Evolutionary conservation across 306 rosid genomes (phyloP), one percentile per base, ranked within the genome.

Genomic region (Phaseolus lunatus): DNA sequence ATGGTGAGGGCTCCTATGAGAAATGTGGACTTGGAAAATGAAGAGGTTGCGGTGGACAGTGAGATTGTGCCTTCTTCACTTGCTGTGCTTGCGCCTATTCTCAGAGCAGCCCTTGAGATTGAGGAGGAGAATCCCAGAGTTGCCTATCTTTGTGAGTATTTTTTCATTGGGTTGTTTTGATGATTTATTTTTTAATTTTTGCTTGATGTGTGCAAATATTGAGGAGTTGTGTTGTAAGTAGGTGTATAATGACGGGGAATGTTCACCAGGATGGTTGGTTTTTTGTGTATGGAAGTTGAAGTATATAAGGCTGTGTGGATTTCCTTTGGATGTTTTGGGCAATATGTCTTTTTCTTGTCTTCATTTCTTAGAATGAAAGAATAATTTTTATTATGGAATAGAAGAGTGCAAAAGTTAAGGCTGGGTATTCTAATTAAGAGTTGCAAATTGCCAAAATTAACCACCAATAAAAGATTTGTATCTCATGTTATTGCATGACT

Each of bases 21-120:
- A 77, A 23, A 33, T 44, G 87, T 85, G 73, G 94, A 89, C 12
- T 49, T 88, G 63, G 74, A 85, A 2, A 73, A 70, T 67, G 93
- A 91, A 63, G 96, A 93, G 4, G 82, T 76, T 15, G 71, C 80
- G 22, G 49, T 80, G 50, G 94, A 92, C 66, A 91, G 89, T 76
- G 93, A 86, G 82, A 79, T 80, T 35, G 96, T 92, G 15, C 98
- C 99, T 4, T 85, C 97, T 7, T 86, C 93, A 2, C 93, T 96
- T 47, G 85, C 90, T 14, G 44, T 73, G 29, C 80, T 96, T 73
- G 92, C 85, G 15, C 99, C 99, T 5, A 89, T 92, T 65, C 95
- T 96, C 59, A 87, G 99, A 12, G 97, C 92, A 5, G 99, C 99
- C 52, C 84, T 89, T 63, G 99, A 96, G 72, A 88, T 96, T 70